These are phyloP conservation scores for Daldinia decipiens DNA, from an alignment of 495 filamentous ascomycete species.

Conservation along the genomic window DNA sequence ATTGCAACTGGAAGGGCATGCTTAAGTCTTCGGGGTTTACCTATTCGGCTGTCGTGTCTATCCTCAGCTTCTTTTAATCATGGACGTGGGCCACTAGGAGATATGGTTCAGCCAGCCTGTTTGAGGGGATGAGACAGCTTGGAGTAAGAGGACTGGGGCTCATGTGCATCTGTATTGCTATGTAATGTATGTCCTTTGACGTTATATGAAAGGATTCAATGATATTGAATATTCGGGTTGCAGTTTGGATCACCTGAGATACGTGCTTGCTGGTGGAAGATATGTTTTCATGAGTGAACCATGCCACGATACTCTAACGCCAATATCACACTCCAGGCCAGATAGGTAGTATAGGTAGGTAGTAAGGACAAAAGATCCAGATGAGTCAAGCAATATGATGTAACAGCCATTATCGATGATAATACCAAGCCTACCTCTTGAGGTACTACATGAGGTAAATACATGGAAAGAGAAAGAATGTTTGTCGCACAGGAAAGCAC, in stretches of 20 bases:
- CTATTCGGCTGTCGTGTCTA: constrained; percentile 15
- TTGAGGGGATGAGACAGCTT: constrained; percentile 28
- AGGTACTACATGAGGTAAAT: not conserved
- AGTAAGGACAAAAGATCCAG: too few relatives aligned
- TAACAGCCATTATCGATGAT: not conserved
- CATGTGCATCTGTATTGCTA: constrained; percentile 42
- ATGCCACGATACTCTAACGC: not conserved
- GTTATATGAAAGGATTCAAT: constrained; percentile 28
- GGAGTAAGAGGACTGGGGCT: constrained; percentile 31
- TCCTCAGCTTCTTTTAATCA: constrained; percentile 23
- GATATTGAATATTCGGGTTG: constrained; percentile 18
- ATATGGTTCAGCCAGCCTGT: constrained; percentile 22
- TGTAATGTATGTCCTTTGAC: constrained; percentile 36
- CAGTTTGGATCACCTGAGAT: not conserved
- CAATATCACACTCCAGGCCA: not conserved
- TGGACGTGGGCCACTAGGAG: constrained; percentile 16
- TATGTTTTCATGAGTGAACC: not conserved
- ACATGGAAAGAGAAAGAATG: not conserved
- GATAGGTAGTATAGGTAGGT: too few relatives aligned
- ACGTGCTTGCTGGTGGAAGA: not conserved
- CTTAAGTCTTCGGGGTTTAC: constrained; percentile 20
- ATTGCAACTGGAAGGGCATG: constrained; percentile 32
- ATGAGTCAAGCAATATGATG: not conserved
- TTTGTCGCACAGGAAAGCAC: not conserved
- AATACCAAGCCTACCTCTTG: not conserved